Base-by-base conservation (phyloP, 192 early-diverging fungal genomes). In the Coemansia aciculifera region DNA sequence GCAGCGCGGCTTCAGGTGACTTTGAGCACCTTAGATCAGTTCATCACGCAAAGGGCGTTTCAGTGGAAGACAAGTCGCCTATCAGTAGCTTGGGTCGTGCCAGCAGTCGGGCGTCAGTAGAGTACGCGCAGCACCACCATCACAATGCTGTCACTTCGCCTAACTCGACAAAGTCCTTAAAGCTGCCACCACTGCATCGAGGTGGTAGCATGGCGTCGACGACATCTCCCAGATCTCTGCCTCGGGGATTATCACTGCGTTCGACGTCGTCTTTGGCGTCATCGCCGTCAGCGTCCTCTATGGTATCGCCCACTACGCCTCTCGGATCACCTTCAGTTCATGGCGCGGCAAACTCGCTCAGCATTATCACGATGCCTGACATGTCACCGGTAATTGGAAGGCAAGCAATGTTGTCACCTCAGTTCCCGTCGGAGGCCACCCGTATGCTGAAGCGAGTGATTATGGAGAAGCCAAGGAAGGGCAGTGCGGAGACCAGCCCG, bases 391-490 rank as follows among this genome's bases (percentile, higher is more conserved):
- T 31, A 31, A 78, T n/a, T 38, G 24, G 54, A 0, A 21, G 32
- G 12, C 40, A 54, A 13, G 11, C 51, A 31, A 12, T 66, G 34
- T 10, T 54, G 46, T 72, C 71, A 61, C 68, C 74, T 40, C 74
- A 82, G 52, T 76, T 64, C 43, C 79, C 80, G 6, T 68, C 73
- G 0, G 80, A 82, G 49, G 80, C 80, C 8, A 63, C 80, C 23
- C 75, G 80, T 1, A 77, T 82, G 72, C 75, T 82, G 54, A 69
- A 63, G 12, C 75, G 71, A 62, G 69, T 72, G 24, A 74, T 82
- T 0, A 49, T 61, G 64, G 75, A 74, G n/a, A 72, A 65, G 44
- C 42, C 69, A 8, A 54, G 51, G 51, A 54, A 31, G 15, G 51
- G 63, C 57, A 63, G 66, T 27, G 46, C 32, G 17, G 48, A 31